Evolutionary conservation across 2,329 filamentous ascomycete species (phyloP), one percentile per base, ranked within the genome.

Genomic region (Aspergillus unguis): DNA sequence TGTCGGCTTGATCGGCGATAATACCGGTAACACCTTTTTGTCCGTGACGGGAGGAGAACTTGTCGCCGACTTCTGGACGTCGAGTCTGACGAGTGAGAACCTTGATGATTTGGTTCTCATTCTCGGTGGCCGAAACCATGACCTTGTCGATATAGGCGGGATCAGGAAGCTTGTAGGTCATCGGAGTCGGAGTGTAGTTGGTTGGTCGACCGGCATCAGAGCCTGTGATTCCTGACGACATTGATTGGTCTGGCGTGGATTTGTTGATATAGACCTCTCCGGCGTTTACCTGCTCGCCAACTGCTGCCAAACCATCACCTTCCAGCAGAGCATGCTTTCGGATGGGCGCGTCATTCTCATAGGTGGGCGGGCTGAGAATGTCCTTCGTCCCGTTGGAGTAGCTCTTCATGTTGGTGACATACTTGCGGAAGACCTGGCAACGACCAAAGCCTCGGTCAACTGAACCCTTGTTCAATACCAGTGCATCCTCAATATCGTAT

Each of bases 21-120:
- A 97, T 92, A 52, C 94, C 94, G 1, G 95, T 91, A 23, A 97
- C 94, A 76, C 94, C 94, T 72, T 99, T 99, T 67, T 99, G 94
- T 23, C 94, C 94, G 80, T 99, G 94, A 54, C 94, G 90, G 46
- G 94, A 99, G 0, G 92, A 96, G 75, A 99, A 99, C 70, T 99
- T 99, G 80, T 99, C 94, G 48, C 94, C 94, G 3, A 99, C 82
- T 71, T 99, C 95, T 0, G 94, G 94, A 4, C 92, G 84, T 38
- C 95, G 85, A 0, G 95, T 99, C 71, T 99, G 95, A n/a, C 95
- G 82, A 0, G 92, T 96, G 67, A 96, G 88, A 10, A 97, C 87
- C 72, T 99, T 99, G 78, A 97, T 84, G 44, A 97, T 82, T 23
- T 86, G 86, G 6, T 85, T 88, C 58, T 96, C 92, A 56, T 85